phyloP scores from a whole-genome alignment of 148 eudicot species.

The Rhododendron henanense region DNA sequence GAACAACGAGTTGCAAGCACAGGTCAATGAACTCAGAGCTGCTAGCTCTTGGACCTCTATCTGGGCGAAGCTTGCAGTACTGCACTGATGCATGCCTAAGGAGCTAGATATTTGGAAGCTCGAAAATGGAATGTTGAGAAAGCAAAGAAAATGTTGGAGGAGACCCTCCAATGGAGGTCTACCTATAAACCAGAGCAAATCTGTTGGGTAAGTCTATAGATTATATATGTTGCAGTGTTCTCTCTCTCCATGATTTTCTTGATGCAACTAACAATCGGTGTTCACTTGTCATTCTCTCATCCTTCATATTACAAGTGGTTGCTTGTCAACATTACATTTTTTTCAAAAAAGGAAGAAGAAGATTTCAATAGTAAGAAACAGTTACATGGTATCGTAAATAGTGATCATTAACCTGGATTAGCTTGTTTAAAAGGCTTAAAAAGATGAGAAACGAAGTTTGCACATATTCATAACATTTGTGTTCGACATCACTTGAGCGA shows the following conservation, averaged over 20 bases:
- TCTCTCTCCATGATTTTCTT: background rate
- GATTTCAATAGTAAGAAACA: background rate
- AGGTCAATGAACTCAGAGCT: slow-evolving; percentile 63
- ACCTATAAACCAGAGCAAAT: slow-evolving; percentile 89
- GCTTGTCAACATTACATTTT: no score
- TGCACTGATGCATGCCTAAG: slow-evolving; percentile 77
- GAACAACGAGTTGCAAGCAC: slow-evolving; percentile 11
- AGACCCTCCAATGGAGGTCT: slow-evolving; percentile 78
- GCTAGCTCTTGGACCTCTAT: slow-evolving; percentile 58
- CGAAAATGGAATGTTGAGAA: slow-evolving; percentile 84
- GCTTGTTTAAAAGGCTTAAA: no score
- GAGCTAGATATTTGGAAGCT: slow-evolving; percentile 83
- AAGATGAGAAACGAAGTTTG: no score
- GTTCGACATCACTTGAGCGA: no score
- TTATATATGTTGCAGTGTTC: background rate
- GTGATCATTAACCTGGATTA: no score
- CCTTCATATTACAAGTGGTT: no score
- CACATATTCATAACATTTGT: no score
- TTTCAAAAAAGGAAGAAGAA: no score
- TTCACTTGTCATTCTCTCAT: background rate
- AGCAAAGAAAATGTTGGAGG: slow-evolving; percentile 84
- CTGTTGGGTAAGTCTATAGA: slow-evolving; percentile 63
- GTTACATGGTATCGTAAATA: no score
- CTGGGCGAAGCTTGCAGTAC: slow-evolving; percentile 52
- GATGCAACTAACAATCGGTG: background rate